phyloP scores from a whole-genome alignment of 2,329 filamentous ascomycete genomes.

The Intubia oerlemansii region DNA sequence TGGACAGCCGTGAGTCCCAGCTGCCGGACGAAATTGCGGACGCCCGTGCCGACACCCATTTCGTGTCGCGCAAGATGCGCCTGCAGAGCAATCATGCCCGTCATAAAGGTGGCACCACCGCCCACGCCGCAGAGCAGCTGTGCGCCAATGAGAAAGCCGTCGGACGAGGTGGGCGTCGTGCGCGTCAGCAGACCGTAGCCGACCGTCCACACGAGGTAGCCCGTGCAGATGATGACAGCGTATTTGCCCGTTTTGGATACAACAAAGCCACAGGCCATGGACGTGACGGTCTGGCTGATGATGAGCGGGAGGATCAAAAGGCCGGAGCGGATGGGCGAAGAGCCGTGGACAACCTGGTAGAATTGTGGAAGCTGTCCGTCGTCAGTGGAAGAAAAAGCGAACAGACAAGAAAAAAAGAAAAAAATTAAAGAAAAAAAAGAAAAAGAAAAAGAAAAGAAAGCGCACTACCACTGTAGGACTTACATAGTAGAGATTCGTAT shows the following conservation, averaged over 20 bases:
- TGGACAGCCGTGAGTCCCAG: slow-evolving; percentile 3
- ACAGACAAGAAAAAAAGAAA: too few species aligned
- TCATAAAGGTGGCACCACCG: slow-evolving; percentile 5
- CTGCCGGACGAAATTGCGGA: slow-evolving; percentile 5
- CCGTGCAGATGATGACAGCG: neutral
- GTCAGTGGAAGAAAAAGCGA: neutral
- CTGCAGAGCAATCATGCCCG: slow-evolving; percentile 6
- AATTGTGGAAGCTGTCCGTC: slow-evolving; percentile 6
- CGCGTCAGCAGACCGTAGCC: slow-evolving; percentile 4
- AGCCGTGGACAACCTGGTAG: slow-evolving; percentile 7
- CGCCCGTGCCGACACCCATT: slow-evolving; percentile 7
- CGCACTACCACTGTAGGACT: slow-evolving; percentile 1
- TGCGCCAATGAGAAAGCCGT: slow-evolving; percentile 4
- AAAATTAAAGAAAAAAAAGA: too few species aligned
- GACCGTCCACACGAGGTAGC: slow-evolving; percentile 5
- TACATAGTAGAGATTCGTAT: slow-evolving; percentile 7
- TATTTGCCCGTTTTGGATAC: slow-evolving; percentile 6
- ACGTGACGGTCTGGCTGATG: slow-evolving; percentile 5
- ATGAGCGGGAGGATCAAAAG: slow-evolving; percentile 5
- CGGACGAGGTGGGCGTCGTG: slow-evolving; percentile 2
- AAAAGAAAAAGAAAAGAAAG: neutral
- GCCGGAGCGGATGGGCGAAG: slow-evolving; percentile 5
- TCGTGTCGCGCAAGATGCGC: slow-evolving; percentile 2
- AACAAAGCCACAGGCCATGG: slow-evolving; percentile 2
- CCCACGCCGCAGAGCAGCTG: slow-evolving; percentile 5